Evolutionary conservation across 441 rosid species (phyloP), one percentile per base, ranked within the genome.

Genomic region (Erodium texanum): DNA sequence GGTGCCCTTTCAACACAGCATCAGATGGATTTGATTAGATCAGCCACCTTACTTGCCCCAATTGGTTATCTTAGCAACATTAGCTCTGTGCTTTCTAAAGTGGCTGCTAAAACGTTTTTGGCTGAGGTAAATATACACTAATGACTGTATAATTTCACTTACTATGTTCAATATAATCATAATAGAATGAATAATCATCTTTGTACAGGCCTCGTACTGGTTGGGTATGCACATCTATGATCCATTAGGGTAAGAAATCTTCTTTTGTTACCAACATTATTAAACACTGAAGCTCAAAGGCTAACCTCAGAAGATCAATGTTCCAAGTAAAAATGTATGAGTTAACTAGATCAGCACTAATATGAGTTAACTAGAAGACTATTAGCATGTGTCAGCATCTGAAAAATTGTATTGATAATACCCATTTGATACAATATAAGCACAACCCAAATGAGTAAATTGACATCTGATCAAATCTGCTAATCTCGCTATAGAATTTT

Each of bases 11-110:
- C 63, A 1, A 58, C 24, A 2, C 27, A 23, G 63, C 63, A 20
- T n/a, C 63, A 22, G 22, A 58, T 58, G 63, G 63, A 58, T 58
- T 58, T 58, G 63, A 58, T 58, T 15, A 58, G 63, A 58, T 58
- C 63, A 58, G 15, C 63, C 27, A 23, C 63, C 27, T 58, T 58
- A 58, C 63, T 58, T 58, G 63, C 63, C n/a, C 63, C 63, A 58
- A 58, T 22, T 12, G 29, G 63, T 58, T 58, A 58, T 58, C 63
- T 58, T 9, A 58, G 63, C 63, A 22, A 58, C 63, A 58, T 58
- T 22, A 58, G 6, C n/a, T 58, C 63, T 15, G 22, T 6, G 5
- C 63, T 58, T 23, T 22, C 63, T 22, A 58, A 58, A 58, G 63
- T 58, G 29, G 63, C 63, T 58, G 63, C 29, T 11, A 58, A 58